Evolutionary conservation across 129 eudicot species (phyloP), one percentile per base, ranked within the genome.

Genomic region (Silybum marianum): DNA sequence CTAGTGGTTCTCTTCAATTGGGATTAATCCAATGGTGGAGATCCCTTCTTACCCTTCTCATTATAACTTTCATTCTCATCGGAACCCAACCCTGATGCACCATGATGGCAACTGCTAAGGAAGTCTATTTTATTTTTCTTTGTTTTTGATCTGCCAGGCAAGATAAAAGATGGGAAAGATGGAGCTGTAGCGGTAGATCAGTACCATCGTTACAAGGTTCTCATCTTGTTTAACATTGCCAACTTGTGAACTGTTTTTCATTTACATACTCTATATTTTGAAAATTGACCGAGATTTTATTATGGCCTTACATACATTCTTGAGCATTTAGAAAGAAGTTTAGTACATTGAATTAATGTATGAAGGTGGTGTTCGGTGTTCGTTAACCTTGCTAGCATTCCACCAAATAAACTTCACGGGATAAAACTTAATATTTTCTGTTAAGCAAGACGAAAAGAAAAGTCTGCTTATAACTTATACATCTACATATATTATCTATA

Each of bases 201-300:
- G 71, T 92, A 92, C 77, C 86, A 92, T 84, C 91, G 90, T 78
- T 92, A 92, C 94, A 90, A 92, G 97, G 97, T 91, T 36, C 42
- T 26, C 13, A 51, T 77, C 40, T 58, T 62, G 26, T 69, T 13
- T 12, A 76, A 11, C 42, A 30, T 76, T 40, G 76, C 48, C 42
- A 40, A 75, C 21, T 19, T 76, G 82, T 63, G 42, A 40, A 75
- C 44, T 36, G 51, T 18, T 13, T 18, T 76, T 23, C 46, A 14
- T 63, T 62, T 85, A 18, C 19, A 4, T 54, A 68, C 74, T 19
- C 25, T 30, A 21, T 83, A 46, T 44, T 67, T 14, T 19, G 7
- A 71, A 51, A 71, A 1, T 10, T 74, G 32, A 58, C 46, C 7
- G 30, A 18, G 3, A 65, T 26, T 74, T 24, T 63, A 69, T 69